These are phyloP conservation scores for Synchytrium microbalum DNA, from an alignment of 371 early-diverging fungal species.

Conservation along the genomic window DNA sequence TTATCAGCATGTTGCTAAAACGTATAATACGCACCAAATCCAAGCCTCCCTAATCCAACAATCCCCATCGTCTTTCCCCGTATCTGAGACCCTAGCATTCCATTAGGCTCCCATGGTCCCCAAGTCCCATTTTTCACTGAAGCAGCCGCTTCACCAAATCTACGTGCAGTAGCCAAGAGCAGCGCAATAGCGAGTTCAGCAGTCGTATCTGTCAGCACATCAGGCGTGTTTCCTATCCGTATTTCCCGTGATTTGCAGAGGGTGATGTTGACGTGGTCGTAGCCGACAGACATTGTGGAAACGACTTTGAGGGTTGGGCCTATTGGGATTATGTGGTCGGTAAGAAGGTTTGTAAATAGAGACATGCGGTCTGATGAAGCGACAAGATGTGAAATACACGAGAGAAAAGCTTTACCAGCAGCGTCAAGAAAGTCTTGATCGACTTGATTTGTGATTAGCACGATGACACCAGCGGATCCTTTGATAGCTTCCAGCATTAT, in stretches of 20 bases:
- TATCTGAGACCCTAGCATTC: slow-evolving; percentile 68
- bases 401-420: slow-evolving; percentile 34
- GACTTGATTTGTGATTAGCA: slow-evolving; percentile 63
- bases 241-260: slow-evolving; percentile 36
- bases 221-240: slow-evolving; percentile 74
- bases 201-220: slow-evolving; percentile 79
- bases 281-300: slow-evolving; percentile 56
- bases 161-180: slow-evolving; percentile 62
- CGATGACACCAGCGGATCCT: slow-evolving; percentile 57
- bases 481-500: not conserved
- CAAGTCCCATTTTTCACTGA: slow-evolving; percentile 53
- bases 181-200: slow-evolving; percentile 73
- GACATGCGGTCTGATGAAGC: not conserved
- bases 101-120: slow-evolving; percentile 59
- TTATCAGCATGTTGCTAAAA: slow-evolving; percentile 54
- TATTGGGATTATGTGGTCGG: too few relatives aligned
- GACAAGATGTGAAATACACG: too few relatives aligned
- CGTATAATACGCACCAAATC: slow-evolving; percentile 61
- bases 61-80: slow-evolving; percentile 72
- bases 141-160: slow-evolving; percentile 53
- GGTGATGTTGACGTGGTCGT: slow-evolving; percentile 66
- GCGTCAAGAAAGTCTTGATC: slow-evolving; percentile 58
- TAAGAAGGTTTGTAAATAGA: too few relatives aligned
- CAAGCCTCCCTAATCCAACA: slow-evolving; percentile 80
- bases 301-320: slow-evolving; percentile 26